Evolutionary conservation across 192 early-diverging fungal genomes (phyloP).

Genomic region (Entophlyctis luteolus): DNA sequence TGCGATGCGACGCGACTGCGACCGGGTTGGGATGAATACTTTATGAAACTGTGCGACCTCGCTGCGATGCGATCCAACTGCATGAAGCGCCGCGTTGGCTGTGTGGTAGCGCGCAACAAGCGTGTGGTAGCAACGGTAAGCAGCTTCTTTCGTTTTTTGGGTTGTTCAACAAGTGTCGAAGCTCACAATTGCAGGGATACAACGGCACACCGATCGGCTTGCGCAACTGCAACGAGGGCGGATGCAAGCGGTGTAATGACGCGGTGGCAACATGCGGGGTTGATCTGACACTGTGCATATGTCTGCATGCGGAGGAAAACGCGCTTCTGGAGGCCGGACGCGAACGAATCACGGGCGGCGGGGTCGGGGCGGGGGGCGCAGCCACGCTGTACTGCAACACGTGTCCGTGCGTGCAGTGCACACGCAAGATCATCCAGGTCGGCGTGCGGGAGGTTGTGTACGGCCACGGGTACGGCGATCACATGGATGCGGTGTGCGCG

Average conservation of each 20-base stretch:
- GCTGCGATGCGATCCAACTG: slow-evolving; percentile 89
- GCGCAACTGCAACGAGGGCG: slow-evolving; percentile 90
- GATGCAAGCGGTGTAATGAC: slow-evolving; percentile 90
- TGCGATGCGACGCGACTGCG: slow-evolving; percentile 71
- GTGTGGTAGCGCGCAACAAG: slow-evolving; percentile 81
- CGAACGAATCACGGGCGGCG: slow-evolving; percentile 61
- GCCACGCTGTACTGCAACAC: slow-evolving; percentile 94
- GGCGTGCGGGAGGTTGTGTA: slow-evolving; percentile 93
- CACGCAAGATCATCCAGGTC: slow-evolving; percentile 93
- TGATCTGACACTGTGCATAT: slow-evolving; percentile 82
- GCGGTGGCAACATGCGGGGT: slow-evolving; percentile 68
- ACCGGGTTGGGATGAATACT: slow-evolving; percentile 93
- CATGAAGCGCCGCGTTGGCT: slow-evolving; percentile 98
- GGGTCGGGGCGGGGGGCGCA: slow-evolving; percentile 36
- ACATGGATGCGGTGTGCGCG: slow-evolving; percentile 87
- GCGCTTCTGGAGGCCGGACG: slow-evolving; percentile 94
- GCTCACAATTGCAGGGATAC: too few species aligned
- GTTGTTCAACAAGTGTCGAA: not conserved
- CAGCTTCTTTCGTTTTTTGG: not conserved
- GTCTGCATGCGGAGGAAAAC: slow-evolving; percentile 98
- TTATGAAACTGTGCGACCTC: slow-evolving; percentile 89
- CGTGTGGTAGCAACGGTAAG: slow-evolving; percentile 80
- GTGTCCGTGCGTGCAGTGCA: slow-evolving; percentile 77
- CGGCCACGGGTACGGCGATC: slow-evolving; percentile 73
- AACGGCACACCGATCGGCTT: slow-evolving; percentile 94